phyloP scores from a whole-genome alignment of 2,329 filamentous ascomycete species.

The Diaporthe sp. region DNA sequence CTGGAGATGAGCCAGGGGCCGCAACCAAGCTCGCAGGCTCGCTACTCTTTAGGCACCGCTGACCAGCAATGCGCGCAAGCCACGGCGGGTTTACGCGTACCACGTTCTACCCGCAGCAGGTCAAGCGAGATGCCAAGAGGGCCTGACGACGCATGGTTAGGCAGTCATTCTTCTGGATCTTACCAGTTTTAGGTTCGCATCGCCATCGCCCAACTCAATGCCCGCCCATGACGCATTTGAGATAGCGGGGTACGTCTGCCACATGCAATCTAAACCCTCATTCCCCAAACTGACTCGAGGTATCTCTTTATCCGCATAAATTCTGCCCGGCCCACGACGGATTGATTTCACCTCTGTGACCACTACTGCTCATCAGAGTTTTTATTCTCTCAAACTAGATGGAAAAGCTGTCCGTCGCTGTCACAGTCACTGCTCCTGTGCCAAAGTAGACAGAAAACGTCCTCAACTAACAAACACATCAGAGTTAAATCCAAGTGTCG shows the following conservation, averaged over 20 bases:
- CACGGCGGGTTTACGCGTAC: constrained; percentile 32
- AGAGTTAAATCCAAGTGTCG: constrained; percentile 2
- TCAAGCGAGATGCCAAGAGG: constrained; percentile 23
- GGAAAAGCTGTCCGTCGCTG: neutral
- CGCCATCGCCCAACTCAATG: constrained; percentile 23
- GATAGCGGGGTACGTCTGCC: neutral
- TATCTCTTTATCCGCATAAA: constrained; percentile 15
- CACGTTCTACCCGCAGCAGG: neutral
- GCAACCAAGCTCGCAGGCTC: constrained; percentile 18
- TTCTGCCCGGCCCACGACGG: neutral
- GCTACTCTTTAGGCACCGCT: constrained; percentile 2
- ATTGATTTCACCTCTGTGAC: neutral
- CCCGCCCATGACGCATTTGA: neutral
- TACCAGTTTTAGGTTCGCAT: constrained; percentile 1
- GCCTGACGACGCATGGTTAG: constrained; percentile 29
- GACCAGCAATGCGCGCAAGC: constrained; percentile 20
- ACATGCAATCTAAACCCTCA: neutral
- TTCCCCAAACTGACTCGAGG: neutral
- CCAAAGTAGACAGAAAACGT: neutral
- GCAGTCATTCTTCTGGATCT: constrained; percentile 24
- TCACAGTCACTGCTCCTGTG: neutral
- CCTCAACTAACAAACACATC: neutral
- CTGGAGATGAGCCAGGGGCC: constrained; percentile 19
- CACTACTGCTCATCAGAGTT: neutral
- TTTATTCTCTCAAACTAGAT: neutral